These are phyloP conservation scores for Colletotrichum sp. DNA, from an alignment of 2,329 filamentous ascomycete genomes.

Conservation along the genomic window DNA sequence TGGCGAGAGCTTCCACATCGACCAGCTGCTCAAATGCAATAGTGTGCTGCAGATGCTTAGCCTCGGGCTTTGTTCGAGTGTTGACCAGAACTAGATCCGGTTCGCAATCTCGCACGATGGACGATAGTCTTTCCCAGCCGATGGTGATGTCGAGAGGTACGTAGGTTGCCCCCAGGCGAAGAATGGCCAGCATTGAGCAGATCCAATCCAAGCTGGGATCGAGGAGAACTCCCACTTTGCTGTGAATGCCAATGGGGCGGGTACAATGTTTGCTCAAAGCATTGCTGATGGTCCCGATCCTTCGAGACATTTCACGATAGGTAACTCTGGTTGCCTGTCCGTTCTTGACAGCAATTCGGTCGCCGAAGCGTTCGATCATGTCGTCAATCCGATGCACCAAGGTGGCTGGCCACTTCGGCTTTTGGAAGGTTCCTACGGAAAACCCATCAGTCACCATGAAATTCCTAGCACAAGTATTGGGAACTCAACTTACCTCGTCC, in stretches of 20 bases:
- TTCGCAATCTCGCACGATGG: slow-evolving; percentile 31
- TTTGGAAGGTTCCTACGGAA: neutral
- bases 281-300: neutral
- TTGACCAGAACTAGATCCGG: slow-evolving; percentile 28
- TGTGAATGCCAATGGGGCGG: slow-evolving; percentile 15
- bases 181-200: slow-evolving; percentile 43
- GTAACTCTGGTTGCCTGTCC: neutral
- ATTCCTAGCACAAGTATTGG: neutral
- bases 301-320: neutral
- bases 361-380: neutral
- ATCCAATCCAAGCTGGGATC: slow-evolving; percentile 38
- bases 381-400: neutral
- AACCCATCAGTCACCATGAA: rapidly evolving
- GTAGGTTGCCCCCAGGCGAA: slow-evolving; percentile 39
- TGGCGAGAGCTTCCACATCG: neutral
- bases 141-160: slow-evolving; percentile 44
- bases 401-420: neutral
- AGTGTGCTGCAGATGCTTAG: neutral
- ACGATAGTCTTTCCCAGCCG: slow-evolving; percentile 31
- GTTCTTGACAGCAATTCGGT: neutral
- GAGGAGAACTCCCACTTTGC: slow-evolving; percentile 43
- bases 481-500: neutral
- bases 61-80: neutral
- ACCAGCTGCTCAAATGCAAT: neutral
- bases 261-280: neutral